Percentiles rank a stretch among this genome's conserved stretches.
These are phyloP conservation scores for Kluyveromyces starmeri DNA, from an alignment of 805 yeast species.

Conservation along the genomic window DNA sequence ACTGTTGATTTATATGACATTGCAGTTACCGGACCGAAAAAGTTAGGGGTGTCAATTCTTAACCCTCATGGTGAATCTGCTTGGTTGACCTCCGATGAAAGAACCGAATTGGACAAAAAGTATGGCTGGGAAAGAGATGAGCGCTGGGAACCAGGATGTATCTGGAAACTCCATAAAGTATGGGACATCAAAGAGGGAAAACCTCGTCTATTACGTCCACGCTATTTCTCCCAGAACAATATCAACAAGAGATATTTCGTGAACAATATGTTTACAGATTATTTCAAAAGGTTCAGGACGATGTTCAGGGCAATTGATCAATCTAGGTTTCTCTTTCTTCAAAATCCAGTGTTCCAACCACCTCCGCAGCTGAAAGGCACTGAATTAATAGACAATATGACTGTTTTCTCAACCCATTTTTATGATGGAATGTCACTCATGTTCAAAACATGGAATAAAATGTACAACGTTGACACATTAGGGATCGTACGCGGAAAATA, in stretches of 20 bases:
- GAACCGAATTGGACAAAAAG: slow-evolving; percentile 38
- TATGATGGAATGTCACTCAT: slow-evolving; percentile 92
- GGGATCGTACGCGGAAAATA: slow-evolving; percentile 80
- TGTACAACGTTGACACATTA: slow-evolving; percentile 77
- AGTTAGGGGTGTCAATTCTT: slow-evolving; percentile 44
- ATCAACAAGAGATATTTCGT: slow-evolving; percentile 49
- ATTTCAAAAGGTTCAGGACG: slow-evolving; percentile 42
- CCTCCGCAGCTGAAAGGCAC: slow-evolving; percentile 61
- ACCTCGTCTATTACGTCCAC: slow-evolving; percentile 33
- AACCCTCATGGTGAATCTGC: slow-evolving; percentile 61
- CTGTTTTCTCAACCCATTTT: slow-evolving; percentile 80
- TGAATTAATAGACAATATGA: slow-evolving; percentile 47
- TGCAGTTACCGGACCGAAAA: slow-evolving; percentile 68
- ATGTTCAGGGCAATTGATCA: slow-evolving; percentile 40
- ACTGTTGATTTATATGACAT: slow-evolving; percentile 64
- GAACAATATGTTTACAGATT: slow-evolving; percentile 57
- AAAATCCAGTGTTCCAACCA: slow-evolving; percentile 69
- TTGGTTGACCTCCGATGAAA: slow-evolving; percentile 52
- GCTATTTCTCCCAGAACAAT: slow-evolving; percentile 42
- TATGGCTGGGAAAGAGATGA: slow-evolving; percentile 63
- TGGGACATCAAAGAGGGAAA: slow-evolving; percentile 42
- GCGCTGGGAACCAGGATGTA: slow-evolving; percentile 70
- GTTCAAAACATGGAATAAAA: slow-evolving; percentile 82
- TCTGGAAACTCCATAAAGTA: slow-evolving; percentile 73
- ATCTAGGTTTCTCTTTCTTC: slow-evolving; percentile 52